These are phyloP conservation scores for Lojkania enalia DNA, from an alignment of 2,329 filamentous ascomycete genomes.

Conservation along the genomic window DNA sequence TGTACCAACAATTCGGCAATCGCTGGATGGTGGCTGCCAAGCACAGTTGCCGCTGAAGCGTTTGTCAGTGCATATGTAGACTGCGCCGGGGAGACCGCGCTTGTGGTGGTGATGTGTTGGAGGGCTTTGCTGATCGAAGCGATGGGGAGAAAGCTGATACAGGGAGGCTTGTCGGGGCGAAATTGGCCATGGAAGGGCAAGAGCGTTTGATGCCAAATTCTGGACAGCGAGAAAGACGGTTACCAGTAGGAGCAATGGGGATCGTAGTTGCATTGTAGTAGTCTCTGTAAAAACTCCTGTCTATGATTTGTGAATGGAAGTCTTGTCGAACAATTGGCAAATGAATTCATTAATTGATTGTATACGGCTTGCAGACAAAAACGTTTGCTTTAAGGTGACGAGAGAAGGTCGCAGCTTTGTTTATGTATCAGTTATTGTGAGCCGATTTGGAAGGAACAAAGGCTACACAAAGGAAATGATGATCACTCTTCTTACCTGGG, in stretches of 20 bases:
- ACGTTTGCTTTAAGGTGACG: too few relatives aligned
- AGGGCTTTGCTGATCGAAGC: neutral
- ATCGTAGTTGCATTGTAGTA: neutral
- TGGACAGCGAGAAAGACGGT: neutral
- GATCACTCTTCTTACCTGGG: too few relatives aligned
- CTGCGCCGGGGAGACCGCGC: constrained; percentile 40
- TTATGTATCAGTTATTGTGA: too few relatives aligned
- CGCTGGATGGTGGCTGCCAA: constrained; percentile 23
- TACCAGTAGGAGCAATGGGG: neutral
- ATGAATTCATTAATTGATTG: too few relatives aligned
- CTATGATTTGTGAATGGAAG: too few relatives aligned
- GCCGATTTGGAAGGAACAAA: too few relatives aligned
- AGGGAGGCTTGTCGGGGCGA: neutral
- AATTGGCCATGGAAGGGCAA: neutral
- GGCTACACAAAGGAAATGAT: too few relatives aligned
- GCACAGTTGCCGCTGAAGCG: constrained; percentile 36
- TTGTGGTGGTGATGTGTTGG: neutral
- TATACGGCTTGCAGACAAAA: too few relatives aligned
- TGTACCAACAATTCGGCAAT: constrained; percentile 32
- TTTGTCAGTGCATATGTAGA: constrained; percentile 34
- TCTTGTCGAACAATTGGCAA: too few relatives aligned
- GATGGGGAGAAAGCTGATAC: neutral
- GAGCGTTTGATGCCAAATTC: constrained; percentile 8
- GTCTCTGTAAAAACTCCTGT: too few relatives aligned
- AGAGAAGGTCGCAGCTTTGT: too few relatives aligned